A percentile compares a stretch with the other conserved stretches of the same genome.
phyloP scores from a whole-genome alignment of 2,329 filamentous ascomycete species.

The Colletotrichum lini region DNA sequence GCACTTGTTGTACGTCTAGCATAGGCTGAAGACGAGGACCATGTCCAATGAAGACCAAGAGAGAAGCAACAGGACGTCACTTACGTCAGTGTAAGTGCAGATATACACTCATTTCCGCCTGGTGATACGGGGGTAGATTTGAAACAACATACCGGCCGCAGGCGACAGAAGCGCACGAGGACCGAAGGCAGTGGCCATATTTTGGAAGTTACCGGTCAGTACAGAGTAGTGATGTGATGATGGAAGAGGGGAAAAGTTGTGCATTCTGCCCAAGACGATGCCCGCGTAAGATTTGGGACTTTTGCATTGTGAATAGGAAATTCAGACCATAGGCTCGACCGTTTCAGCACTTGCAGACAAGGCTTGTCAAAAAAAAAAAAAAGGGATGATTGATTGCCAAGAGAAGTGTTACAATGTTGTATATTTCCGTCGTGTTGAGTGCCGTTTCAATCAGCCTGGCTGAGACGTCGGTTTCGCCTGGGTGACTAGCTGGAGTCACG shows the following conservation, averaged over 20 bases:
- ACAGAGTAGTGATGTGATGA: not conserved
- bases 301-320: not conserved
- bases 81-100: not conserved
- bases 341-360: slow-evolving; percentile 6
- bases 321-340: not conserved
- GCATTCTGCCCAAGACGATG: not conserved
- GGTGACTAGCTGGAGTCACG: not conserved
- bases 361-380: not conserved
- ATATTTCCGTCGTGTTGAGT: not conserved
- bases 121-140: not conserved
- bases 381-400: not conserved
- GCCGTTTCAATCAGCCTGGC: slow-evolving; percentile 21
- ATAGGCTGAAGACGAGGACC: not conserved
- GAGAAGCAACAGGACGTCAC: not conserved
- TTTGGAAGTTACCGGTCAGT: not conserved
- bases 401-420: not conserved
- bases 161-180: too few species aligned
- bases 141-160: not conserved
- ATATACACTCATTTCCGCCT: not conserved
- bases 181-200: not conserved
- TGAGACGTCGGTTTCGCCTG: slow-evolving; percentile 34
- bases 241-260: not conserved
- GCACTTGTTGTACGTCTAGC: slow-evolving; percentile 2
- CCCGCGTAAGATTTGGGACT: not conserved
- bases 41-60: not conserved